phyloP scores from a whole-genome alignment of 169 alveolate genomes.

The Eimeria necatrix region DNA sequence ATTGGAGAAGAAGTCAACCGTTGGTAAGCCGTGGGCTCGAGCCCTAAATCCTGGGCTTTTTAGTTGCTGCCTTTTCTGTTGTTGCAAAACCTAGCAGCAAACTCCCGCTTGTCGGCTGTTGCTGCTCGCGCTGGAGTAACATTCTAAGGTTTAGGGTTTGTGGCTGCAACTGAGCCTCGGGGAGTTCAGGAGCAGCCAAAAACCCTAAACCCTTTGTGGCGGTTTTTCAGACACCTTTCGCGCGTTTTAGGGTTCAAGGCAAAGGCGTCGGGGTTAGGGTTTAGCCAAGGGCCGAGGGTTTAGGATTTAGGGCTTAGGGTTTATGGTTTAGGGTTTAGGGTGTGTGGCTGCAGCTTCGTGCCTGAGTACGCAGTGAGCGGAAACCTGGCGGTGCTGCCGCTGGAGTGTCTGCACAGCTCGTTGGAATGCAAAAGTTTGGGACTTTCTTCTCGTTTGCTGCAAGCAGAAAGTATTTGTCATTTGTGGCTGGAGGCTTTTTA shows the following conservation, averaged over 20 bases:
- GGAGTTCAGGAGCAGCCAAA: too few species aligned
- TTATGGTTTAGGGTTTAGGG: conserved; percentile 21
- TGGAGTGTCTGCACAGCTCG: conserved; percentile 51
- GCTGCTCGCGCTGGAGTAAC: not conserved
- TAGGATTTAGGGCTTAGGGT: conserved; percentile 54
- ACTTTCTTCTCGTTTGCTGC: conserved; percentile 24
- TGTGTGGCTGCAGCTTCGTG: conserved; percentile 2
- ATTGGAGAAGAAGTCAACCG: conserved; percentile 45
- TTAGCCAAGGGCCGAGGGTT: not conserved
- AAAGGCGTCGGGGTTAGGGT: conserved; percentile 14
- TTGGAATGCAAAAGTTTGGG: not conserved
- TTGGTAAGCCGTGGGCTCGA: not conserved
- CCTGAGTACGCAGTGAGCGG: conserved; percentile 54
- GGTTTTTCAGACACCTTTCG: not conserved
- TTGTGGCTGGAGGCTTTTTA: conserved; percentile 37
- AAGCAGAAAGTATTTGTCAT: conserved; percentile 6
- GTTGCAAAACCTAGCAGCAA: not conserved
- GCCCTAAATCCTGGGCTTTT: not conserved
- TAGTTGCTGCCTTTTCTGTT: not conserved
- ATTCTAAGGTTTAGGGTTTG: not conserved
- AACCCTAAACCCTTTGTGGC: too few species aligned
- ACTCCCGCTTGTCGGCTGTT: not conserved
- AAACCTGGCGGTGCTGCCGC: conserved; percentile 48
- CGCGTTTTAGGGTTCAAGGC: not conserved
- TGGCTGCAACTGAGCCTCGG: too few species aligned